Conservation (phyloP, 441 rosid species). For the Arabidopsis hybrid region DNA sequence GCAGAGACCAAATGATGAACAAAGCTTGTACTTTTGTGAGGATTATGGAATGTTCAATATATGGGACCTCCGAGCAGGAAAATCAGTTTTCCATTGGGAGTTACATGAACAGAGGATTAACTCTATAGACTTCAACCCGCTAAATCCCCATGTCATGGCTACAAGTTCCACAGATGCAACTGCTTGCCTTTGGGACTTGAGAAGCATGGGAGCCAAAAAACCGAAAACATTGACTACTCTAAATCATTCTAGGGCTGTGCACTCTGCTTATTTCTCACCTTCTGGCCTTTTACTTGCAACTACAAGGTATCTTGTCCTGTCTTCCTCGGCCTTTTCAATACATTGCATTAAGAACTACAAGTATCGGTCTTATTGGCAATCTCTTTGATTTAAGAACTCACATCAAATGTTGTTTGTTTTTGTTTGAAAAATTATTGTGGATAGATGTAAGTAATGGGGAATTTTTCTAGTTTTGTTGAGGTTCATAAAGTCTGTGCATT, state of each 20-base stretch:
- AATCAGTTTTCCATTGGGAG: slow-evolving; percentile 51
- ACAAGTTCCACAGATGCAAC: slow-evolving; percentile 82
- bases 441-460: background rate
- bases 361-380: too few species aligned
- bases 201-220: slow-evolving; percentile 51
- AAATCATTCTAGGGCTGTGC: slow-evolving; percentile 62
- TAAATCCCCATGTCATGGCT: slow-evolving; percentile 65
- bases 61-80: slow-evolving; percentile 73
- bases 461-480: background rate
- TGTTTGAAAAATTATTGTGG: background rate
- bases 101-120: slow-evolving; percentile 79
- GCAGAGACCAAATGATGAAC: slow-evolving; percentile 56
- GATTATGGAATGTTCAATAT: slow-evolving; percentile 60
- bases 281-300: slow-evolving; percentile 77
- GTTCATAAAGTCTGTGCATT: background rate
- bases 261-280: slow-evolving; percentile 91
- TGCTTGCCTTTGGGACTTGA: slow-evolving; percentile 86
- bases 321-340: background rate
- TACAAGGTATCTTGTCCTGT: slow-evolving; percentile 57
- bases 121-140: slow-evolving; percentile 74
- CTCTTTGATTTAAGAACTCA: background rate
- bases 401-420: background rate
- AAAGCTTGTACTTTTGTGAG: slow-evolving; percentile 66
- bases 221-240: slow-evolving; percentile 50
- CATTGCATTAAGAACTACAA: background rate